phyloP scores from a whole-genome alignment of 2,329 filamentous ascomycete species.

The Cladorrhinum sp. region DNA sequence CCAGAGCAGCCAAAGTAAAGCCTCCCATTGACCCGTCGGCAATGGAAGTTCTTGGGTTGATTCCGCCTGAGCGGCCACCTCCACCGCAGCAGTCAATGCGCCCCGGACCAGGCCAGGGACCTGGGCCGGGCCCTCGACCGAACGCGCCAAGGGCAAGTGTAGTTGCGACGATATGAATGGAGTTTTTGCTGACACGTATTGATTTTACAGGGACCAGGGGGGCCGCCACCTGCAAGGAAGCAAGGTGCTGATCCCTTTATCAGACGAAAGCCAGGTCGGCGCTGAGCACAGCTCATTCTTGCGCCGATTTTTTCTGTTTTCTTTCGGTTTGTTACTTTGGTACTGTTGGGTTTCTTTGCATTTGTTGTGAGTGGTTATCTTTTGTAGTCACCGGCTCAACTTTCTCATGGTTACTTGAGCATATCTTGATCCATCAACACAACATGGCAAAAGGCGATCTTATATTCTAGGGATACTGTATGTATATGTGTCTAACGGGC shows the following conservation, averaged over 20 bases:
- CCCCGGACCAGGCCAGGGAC: slow-evolving; percentile 1
- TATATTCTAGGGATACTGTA: not conserved
- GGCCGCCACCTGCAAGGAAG: not conserved
- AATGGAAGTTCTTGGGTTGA: slow-evolving; percentile 50
- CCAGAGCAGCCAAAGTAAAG: slow-evolving; percentile 18
- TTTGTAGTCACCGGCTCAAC: not conserved
- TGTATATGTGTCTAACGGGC: not conserved
- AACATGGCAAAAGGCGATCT: not conserved
- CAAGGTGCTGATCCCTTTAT: slow-evolving; percentile 45
- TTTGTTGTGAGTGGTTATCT: not conserved
- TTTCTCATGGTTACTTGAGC: not conserved
- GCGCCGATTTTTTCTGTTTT: not conserved
- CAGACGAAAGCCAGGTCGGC: slow-evolving; percentile 34
- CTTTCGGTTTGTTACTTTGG: not conserved
- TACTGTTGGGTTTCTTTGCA: not conserved
- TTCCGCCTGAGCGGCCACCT: slow-evolving; percentile 36
- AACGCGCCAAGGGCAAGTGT: not conserved
- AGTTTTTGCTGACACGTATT: not conserved
- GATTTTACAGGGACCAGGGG: not conserved
- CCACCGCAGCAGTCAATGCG: slow-evolving; percentile 9
- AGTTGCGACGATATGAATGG: not conserved
- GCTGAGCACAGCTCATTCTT: slow-evolving; percentile 1
- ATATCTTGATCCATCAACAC: not conserved
- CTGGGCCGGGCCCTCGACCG: slow-evolving; percentile 3
- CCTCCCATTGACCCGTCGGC: slow-evolving; percentile 47